Base-by-base conservation (phyloP, 495 filamentous ascomycete species). In the Clohesyomyces aquaticus region DNA sequence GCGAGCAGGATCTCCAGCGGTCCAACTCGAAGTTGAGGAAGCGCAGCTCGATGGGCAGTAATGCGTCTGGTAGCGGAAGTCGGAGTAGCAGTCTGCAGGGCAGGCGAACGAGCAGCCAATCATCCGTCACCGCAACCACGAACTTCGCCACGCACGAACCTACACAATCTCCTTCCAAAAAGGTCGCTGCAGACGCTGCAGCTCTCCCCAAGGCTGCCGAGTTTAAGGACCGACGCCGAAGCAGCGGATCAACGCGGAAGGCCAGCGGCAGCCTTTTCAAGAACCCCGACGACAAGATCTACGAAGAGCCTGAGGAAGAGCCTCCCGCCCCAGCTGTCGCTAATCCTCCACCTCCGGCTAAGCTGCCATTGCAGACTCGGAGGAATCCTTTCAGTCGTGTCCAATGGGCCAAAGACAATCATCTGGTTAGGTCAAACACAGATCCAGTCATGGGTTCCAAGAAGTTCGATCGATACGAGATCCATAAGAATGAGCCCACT, bases 271-370 rank as follows among this genome's bases (percentile, higher is more conserved):
- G 66, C 41, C 45, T 74, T n/a, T 79, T 74, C 68, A 82, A 67
- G 78, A 80, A 73, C 77, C 83, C 88, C 3, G 83, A 88, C 28
- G 91, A 95, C 62, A 86, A 93, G 65, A 96, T 96, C 52, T 96
- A 90, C 77, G 91, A 96, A 74, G 92, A 96, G 65, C 87, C 88
- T 1, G 82, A 87, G 55, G 77, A 80, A 46, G 56, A 70, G 8
- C 19, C 35, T 38, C 49, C 63, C 29, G 32, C 65, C n/a, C 59
- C 51, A 25, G 51, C 58, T 19, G 53, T 32, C 38, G 41, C 43
- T n/a, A 27, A 57, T 22, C 29, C 47, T 51, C n/a, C 69, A 66
- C 46, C 65, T 18, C 59, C 64, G 18, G 50, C 63, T 0, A 66
- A 65, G 51, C 58, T 74, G 16, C 68, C 70, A 4, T 23, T 69